Percentiles rank a stretch among this genome's conserved stretches.
Conservation (phyloP, 2,329 filamentous ascomycete species). For the Cladosporium phlei region DNA sequence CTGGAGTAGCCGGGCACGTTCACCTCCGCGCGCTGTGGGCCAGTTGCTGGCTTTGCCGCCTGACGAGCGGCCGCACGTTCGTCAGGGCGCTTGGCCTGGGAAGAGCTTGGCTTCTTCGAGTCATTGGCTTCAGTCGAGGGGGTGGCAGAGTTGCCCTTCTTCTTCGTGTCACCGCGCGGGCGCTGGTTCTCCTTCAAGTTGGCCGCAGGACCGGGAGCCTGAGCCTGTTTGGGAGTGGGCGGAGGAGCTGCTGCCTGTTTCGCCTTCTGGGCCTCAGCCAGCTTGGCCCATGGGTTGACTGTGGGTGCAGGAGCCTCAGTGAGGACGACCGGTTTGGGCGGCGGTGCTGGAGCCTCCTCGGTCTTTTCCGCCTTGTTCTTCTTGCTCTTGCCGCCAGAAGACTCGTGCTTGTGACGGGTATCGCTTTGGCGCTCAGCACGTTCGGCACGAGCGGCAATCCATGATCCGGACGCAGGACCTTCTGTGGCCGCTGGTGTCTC, state of each 20-base stretch:
- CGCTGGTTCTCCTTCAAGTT: conserved; percentile 27
- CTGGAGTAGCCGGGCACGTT: conserved; percentile 11
- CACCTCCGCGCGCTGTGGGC: conserved; percentile 6
- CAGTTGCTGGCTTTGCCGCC: neutral
- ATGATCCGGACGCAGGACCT: conserved; percentile 35
- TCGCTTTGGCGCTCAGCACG: conserved; percentile 29
- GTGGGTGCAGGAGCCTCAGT: conserved; percentile 76
- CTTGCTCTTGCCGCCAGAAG: conserved; percentile 10
- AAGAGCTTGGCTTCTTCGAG: conserved; percentile 18
- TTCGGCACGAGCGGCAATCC: conserved; percentile 49
- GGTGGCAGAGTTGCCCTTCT: conserved; percentile 22
- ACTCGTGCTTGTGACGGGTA: conserved; percentile 17
- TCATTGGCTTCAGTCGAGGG: conserved; percentile 16
- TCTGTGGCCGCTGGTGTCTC: conserved; percentile 41
- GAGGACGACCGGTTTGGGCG: conserved; percentile 54
- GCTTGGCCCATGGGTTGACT: conserved; percentile 84
- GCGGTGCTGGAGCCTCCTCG: conserved; percentile 23
- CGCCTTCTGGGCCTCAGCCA: conserved; percentile 60
- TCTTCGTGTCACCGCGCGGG: conserved; percentile 22
- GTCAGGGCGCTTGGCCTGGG: conserved; percentile 7
- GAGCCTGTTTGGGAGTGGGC: conserved; percentile 10
- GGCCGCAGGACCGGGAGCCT: conserved; percentile 16
- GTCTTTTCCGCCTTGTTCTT: conserved; percentile 24
- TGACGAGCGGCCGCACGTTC: conserved; percentile 4
- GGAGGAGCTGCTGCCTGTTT: conserved; percentile 39